Evolutionary conservation across 192 early-diverging fungal genomes (phyloP), one percentile per base, ranked within the genome.

Genomic region (Mortierella alpina): DNA sequence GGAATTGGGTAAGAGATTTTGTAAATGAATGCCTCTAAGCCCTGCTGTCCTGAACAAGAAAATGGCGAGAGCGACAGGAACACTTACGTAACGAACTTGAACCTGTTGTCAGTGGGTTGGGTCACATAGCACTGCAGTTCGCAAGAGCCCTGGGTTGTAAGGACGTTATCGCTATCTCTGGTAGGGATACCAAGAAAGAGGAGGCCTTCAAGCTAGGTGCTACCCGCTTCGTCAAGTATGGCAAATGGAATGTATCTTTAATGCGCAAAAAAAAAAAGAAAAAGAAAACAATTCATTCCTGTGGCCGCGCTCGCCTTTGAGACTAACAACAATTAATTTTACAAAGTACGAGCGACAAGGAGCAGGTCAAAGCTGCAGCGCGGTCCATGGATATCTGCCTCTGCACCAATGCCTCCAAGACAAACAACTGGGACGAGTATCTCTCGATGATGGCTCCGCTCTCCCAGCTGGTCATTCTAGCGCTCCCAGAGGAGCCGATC

Each of bases 51-150:
- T 17, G n/a, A n/a, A n/a, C 42, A 48, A 22, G 2, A 63, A 7
- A 18, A 3, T 17, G n/a, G 42, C 23, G 17, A 41, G 14, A n/a
- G n/a, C n/a, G 42, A 15, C 23, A 31, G 42, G 45, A 59, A 5
- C 7, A 31, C 41, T 42, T 7, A 18, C n/a, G 31, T 3, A 31
- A 31, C 31, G 31, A 31, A 31, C 31, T 31, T 31, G 31, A 3
- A 31, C 31, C 31, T 3, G 31, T 31, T 31, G 1, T 31, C 39
- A 65, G 63, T 6, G 92, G 92, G 41, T 73, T 93, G 23, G 91
- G 91, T 3, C 91, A 92, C 59, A 71, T 91, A 48, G 92, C 80
- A 14, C 78, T 92, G 18, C 91, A 92, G 75, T 92, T 85, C 70
- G 90, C 89, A 17, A 18, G 47, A 11, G 59, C 61, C 10, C 87